These are phyloP conservation scores for Eremochloa ophiuroides DNA, from an alignment of 176 grass and related monocot species.

Conservation along the genomic window DNA sequence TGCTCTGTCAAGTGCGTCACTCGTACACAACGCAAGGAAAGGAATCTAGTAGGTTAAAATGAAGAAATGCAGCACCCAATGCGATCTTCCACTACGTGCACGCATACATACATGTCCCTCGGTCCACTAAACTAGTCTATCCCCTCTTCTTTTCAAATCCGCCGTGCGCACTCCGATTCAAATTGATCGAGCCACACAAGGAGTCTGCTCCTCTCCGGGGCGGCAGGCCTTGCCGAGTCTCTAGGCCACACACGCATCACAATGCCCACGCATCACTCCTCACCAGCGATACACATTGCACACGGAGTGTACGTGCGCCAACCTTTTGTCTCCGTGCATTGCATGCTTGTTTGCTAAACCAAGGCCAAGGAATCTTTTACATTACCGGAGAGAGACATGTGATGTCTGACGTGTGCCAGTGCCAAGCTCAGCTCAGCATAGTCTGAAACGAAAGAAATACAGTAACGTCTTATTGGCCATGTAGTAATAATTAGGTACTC, in stretches of 20 bases:
- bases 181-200: constrained; percentile 4
- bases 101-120: not conserved
- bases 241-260: constrained; percentile 6
- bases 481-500: too few relatives aligned
- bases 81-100: not conserved
- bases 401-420: constrained; percentile 21
- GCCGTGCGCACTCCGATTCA: not conserved
- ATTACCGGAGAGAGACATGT: not conserved
- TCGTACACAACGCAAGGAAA: not conserved
- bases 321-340: not conserved
- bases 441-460: not conserved
- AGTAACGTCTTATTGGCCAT: not conserved
- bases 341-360: not conserved
- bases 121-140: not conserved
- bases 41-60: not conserved
- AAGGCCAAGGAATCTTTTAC: constrained; percentile 14
- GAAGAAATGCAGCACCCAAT: not conserved
- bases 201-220: constrained; percentile 6
- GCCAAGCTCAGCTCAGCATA: not conserved
- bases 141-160: constrained; percentile 3
- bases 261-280: not conserved
- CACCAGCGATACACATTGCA: not conserved
- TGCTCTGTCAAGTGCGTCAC: not conserved
- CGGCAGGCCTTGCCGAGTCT: not conserved
- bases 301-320: not conserved